Conservation (phyloP, 2,329 filamentous ascomycete species). For the Cercospora sp. region DNA sequence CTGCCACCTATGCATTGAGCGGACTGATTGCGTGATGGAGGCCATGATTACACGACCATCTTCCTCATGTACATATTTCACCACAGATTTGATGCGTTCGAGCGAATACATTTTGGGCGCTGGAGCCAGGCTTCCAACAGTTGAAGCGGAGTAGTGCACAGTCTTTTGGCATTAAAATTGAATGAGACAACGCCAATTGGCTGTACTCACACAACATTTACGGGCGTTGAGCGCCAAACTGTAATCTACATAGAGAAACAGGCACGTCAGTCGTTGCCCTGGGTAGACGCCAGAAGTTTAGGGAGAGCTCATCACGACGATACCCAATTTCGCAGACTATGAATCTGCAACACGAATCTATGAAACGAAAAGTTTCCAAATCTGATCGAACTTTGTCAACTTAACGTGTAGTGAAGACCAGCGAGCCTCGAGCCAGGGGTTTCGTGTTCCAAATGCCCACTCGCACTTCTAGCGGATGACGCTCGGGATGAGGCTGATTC, state of each 20-base stretch:
- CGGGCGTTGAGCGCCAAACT: constrained; percentile 6
- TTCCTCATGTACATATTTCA: constrained; percentile 18
- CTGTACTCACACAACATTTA: neutral
- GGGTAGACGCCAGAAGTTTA: constrained; percentile 3
- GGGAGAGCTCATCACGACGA: constrained; percentile 1
- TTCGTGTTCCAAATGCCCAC: neutral
- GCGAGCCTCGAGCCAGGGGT: neutral
- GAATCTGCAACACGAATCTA: constrained; percentile 3
- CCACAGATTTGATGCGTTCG: constrained; percentile 19
- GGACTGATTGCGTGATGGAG: neutral
- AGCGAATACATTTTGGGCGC: constrained; percentile 25
- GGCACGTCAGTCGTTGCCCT: constrained; percentile 9
- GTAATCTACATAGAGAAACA: constrained; percentile 11
- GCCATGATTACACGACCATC: neutral
- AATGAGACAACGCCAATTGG: neutral
- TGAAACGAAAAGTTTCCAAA: neutral
- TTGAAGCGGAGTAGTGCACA: constrained; percentile 19
- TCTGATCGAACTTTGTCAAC: neutral
- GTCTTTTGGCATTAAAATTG: constrained; percentile 5
- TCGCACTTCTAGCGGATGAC: neutral
- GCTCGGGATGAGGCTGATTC: neutral
- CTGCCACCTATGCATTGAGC: neutral
- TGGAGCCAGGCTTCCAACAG: constrained; percentile 24
- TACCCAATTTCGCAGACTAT: neutral
- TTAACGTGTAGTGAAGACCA: neutral